Evolutionary conservation across 2,329 filamentous ascomycete genomes (phyloP), one percentile per base, ranked within the genome.

Genomic region (Aspergillus novofumigatus): DNA sequence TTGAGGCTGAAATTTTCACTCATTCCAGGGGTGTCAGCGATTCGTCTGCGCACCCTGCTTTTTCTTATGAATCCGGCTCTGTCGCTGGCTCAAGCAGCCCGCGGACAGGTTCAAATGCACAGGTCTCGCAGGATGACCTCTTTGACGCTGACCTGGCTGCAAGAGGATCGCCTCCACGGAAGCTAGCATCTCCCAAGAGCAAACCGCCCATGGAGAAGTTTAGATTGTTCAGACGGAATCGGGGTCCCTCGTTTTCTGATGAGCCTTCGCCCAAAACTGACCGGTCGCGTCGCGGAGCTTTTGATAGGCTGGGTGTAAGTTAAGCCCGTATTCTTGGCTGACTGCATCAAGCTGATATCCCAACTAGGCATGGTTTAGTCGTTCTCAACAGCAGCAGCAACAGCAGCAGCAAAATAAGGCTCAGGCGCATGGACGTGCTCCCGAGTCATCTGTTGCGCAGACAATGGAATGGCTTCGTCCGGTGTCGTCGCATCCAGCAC

Each of bases 221-320:
- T 55, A 71, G 68, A 52, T 62, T 55, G 35, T 65, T 70, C 25
- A 60, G 65, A n/a, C 65, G 59, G 42, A 65, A 67, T 28, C 68
- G 67, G 20, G 65, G 68, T 20, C 54, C 62, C 14, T 72, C 69
- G 2, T 60, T 67, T 20, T 60, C 64, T 26, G 63, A 65, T 57
- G 53, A 65, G 20, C 49, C 66, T 25, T 59, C 57, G 14, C 42
- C 57, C 1, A 61, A 61, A 26, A 53, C 62, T 25, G 61, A 56
- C 28, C 47, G 55, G 32, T 49, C 59, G n/a, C 63, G 63, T 38
- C 61, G 55, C 32, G 60, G 52, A 26, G 49, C 53, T 1, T 57
- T 63, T 42, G 49, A 55, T 32, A 60, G 59, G 45, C 25, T 66
- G 23, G 60, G 54, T 32, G 64, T 66, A 61, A 32, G 59, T 61